Base-by-base conservation (phyloP, 441 rosid genomes). In the Flueggea neowawraea region DNA sequence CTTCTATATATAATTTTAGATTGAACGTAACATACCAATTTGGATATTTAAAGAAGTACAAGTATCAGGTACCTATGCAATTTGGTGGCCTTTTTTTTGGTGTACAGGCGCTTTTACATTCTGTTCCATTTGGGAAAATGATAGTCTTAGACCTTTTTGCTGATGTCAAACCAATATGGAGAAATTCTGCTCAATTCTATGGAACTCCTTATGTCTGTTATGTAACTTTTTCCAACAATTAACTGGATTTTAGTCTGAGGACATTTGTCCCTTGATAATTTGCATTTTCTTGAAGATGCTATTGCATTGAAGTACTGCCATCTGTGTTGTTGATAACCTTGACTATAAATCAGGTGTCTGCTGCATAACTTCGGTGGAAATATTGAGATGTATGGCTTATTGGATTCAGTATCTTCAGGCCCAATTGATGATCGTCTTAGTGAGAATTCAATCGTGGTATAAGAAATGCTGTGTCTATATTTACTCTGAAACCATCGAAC, bases 311-410 rank as follows among this genome's bases (percentile, higher is more conserved):
- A 36, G 31, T 17, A 16, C 10, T 52, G 6, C 16, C 36, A 16
- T 54, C 57, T 50, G n/a, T 60, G n/a, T 32, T 51, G n/a, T n/a
- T 65, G 53, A 60, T 39, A 54, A 52, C 57, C 31, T 61, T 55
- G 8, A 58, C 55, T 63, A 47, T 64, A 52, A 60, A 62, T 58
- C 80, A 95, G 99, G 98, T 95, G 99, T 69, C 69, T 95, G 84
- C 72, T 95, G 80, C 98, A 90, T 75, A 95, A 95, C 68, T 91
- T 91, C 84, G 98, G 98, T 33, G 97, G 97, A 71, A 95, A 95
- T 72, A 83, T 95, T 70, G 98, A 95, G 82, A 91, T 86, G 90
- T 95, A 91, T 58, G 99, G 98, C 65, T 44, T 64, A 66, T 72
- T 95, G 71, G 99, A 95, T 68, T 57, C 97, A 64, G 73, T 95